Evolutionary conservation across 225 moss, liverwort and hornwort species (phyloP), one percentile per base, ranked within the genome.

Genomic region (Straminergon stramineum): DNA sequence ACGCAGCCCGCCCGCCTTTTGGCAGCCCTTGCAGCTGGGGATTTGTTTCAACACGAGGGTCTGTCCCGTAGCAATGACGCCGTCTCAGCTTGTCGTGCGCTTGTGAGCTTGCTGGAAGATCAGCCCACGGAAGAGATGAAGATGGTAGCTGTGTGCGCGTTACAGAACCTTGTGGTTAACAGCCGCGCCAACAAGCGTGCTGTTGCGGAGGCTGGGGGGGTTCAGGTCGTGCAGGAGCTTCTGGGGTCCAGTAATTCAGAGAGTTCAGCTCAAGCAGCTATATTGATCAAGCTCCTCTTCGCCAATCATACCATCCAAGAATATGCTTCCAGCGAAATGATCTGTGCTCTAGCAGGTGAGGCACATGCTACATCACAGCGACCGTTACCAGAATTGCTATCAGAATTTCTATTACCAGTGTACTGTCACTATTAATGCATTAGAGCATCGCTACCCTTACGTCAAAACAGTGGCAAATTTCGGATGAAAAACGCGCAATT

Each of bases 91-190:
- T 99, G 97, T 84, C 97, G 97, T 37, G 99, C 99, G 5, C 91
- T 99, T 87, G 97, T 99, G 81, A 99, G 99, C 89, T 93, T 99
- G 91, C 89, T 99, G 68, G 97, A 99, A 92, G 99, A 99, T 91
- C 99, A 99, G 87, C 99, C 99, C 8, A 97, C 97, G 45, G 99
- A 99, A 82, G 99, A 99, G 91, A 99, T 99, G 99, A 99, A 96
- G 90, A 97, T 99, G 99, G 99, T 99, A 18, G 91, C 99, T 43
- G 95, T 99, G 62, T 97, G 99, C 65, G 99, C 99, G 28, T 84
- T 99, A 81, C 99, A 99, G 84, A 99, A 99, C 91, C 96, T 99
- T 52, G 99, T 99, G 52, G 96, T 96, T 91, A 97, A 95, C 88
- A 99, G 99, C 89, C 95, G 99, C 79, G 96, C 99, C n/a, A 99